phyloP scores from a whole-genome alignment of 805 yeast species.

The Metschnikowia arizonensis region DNA sequence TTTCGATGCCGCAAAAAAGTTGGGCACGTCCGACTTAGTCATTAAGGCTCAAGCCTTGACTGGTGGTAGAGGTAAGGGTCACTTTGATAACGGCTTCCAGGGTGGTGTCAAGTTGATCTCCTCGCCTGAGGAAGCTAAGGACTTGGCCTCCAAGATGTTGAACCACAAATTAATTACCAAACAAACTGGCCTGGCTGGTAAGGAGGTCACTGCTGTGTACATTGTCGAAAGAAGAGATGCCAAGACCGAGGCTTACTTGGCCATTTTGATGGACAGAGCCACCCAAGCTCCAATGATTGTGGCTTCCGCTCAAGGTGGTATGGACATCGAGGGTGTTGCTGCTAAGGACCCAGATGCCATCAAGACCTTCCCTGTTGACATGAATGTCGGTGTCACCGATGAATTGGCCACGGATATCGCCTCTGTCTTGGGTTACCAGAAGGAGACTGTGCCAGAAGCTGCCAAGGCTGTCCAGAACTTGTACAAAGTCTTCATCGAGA shows the following conservation, averaged over 20 bases:
- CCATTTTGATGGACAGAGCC: constrained; percentile 91
- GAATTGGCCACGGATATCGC: constrained; percentile 74
- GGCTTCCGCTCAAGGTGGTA: constrained; percentile 97
- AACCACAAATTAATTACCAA: constrained; percentile 92
- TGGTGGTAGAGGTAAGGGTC: constrained; percentile 99
- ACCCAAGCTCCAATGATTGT: constrained; percentile 88
- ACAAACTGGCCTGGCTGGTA: constrained; percentile 97
- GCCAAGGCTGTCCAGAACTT: constrained; percentile 82
- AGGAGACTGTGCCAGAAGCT: constrained; percentile 76
- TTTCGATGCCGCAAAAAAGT: constrained; percentile 68
- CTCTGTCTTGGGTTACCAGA: constrained; percentile 73
- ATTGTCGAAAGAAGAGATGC: constrained; percentile 93
- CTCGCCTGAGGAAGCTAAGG: constrained; percentile 80
- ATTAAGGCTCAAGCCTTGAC: constrained; percentile 98
- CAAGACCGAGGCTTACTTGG: constrained; percentile 90
- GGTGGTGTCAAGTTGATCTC: constrained; percentile 93
- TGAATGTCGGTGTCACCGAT: constrained; percentile 76
- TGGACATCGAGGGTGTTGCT: constrained; percentile 99
- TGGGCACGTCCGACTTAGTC: constrained; percentile 79
- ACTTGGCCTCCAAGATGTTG: constrained; percentile 84
- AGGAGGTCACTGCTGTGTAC: constrained; percentile 94
- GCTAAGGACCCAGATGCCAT: constrained; percentile 85
- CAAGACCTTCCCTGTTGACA: constrained; percentile 77
- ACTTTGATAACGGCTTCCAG: constrained; percentile 89
- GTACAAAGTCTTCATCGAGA: constrained; percentile 84